Percentiles rank a stretch among this genome's conserved stretches.
These are phyloP conservation scores for Trichomonas vaginalis DNA, from an alignment of 208 protist genomes.

Conservation along the genomic window DNA sequence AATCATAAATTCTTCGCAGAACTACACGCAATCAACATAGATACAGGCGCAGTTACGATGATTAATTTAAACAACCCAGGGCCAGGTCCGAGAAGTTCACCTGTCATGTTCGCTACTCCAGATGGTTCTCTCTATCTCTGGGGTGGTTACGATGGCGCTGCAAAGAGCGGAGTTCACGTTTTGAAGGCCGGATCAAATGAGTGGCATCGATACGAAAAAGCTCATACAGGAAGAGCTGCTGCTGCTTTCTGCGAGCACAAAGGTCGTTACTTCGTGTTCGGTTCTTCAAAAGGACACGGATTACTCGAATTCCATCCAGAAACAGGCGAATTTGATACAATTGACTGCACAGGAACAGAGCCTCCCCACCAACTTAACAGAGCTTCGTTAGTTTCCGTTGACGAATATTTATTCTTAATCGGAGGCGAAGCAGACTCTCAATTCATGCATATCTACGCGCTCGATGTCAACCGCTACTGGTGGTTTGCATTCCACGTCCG, in stretches of 20 bases:
- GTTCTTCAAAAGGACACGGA: neutral
- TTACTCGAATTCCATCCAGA: neutral
- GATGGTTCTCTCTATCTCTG: neutral
- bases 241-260: neutral
- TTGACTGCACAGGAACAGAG: neutral
- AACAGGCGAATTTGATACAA: neutral
- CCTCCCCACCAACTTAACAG: neutral
- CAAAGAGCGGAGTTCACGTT: neutral
- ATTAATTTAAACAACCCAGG: too few species aligned
- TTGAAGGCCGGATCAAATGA: neutral
- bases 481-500: neutral
- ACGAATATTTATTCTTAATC: slow-evolving; percentile 3
- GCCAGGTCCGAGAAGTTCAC: neutral
- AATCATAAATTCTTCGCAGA: neutral
- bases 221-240: neutral
- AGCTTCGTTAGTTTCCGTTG: neutral
- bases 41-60: neutral
- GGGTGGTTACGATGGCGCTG: neutral
- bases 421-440: neutral
- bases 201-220: neutral
- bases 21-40: neutral
- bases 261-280: neutral
- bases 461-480: neutral
- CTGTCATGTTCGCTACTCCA: neutral
- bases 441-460: neutral